Evolutionary conservation across 768 basidiomycete genomes (phyloP), one percentile per base, ranked within the genome.

Genomic region (Pulveroboletus sp.): DNA sequence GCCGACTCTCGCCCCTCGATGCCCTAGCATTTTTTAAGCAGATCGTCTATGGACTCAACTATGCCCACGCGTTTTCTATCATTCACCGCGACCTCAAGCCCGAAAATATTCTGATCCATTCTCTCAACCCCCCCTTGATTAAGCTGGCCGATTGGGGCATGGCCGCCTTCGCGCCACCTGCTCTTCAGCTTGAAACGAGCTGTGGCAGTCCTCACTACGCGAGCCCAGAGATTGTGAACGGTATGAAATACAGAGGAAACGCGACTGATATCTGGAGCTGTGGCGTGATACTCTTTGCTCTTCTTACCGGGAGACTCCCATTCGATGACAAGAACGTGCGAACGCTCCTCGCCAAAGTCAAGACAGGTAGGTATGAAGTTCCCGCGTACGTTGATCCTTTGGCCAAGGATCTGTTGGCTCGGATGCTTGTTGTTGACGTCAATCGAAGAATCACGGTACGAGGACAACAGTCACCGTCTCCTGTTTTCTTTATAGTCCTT

Each of bases 111-210:
- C 76, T 99, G 32, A 87, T 98, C 46, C 87, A 93, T 40, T 85
- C 86, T 36, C 71, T 89, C 47, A 76, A 79, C 31, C 86, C 86
- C 26, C 86, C 86, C 31, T 76, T 92, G 62, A 80, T 98, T 74
- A 98, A 97, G 75, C 89, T 98, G 36, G 94, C 93, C 20, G 95
- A 97, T 70, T 97, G 95, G 83, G 95, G 95, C 19, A 96, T 97
- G 95, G 94, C 95, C 22, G 90, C 94, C 10, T 90, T 96, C 62
- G 90, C 93, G 50, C 86, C 88, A 34, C 89, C 88, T 32, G 80
- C 84, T 34, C 77, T 86, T 36, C 79, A 93, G 56, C 80, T 96
- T 23, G 91, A 95, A 71, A 97, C 95, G 2, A 92, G 89, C 62
- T 97, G 95, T 63, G 95, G 95, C 7, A 91, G 88, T 54, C 95